phyloP scores from a whole-genome alignment of 2,329 filamentous ascomycete genomes.

The Rhinocladiella similis region DNA sequence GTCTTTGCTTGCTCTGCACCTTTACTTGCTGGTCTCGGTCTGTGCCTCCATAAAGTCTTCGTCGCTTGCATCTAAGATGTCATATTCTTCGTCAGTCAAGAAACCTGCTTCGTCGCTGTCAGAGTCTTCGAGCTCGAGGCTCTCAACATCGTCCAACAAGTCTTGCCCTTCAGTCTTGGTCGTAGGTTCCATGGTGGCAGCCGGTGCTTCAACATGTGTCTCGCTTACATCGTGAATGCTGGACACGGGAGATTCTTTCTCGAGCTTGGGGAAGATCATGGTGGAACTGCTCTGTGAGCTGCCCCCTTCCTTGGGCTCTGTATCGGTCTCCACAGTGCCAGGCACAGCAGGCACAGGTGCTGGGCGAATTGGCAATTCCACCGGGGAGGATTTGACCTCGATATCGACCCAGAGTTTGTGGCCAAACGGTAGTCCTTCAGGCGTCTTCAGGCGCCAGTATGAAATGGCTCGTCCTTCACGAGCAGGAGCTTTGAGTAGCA shows the following conservation, averaged over 20 bases:
- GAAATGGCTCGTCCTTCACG: slow-evolving; percentile 81
- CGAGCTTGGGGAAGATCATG: slow-evolving; percentile 96
- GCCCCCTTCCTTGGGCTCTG: slow-evolving; percentile 37
- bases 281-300: slow-evolving; percentile 46
- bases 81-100: slow-evolving; percentile 96
- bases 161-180: slow-evolving; percentile 52
- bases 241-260: slow-evolving; percentile 84
- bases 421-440: slow-evolving; percentile 79
- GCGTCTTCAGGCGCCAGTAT: slow-evolving; percentile 90
- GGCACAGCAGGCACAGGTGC: slow-evolving; percentile 13
- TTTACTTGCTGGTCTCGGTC: slow-evolving; percentile 24
- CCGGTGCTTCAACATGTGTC: slow-evolving; percentile 28
- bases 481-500: slow-evolving; percentile 76
- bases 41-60: slow-evolving; percentile 67
- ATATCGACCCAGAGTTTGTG: slow-evolving; percentile 96
- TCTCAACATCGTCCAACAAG: slow-evolving; percentile 60
- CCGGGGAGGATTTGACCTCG: slow-evolving; percentile 53
- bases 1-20: no score
- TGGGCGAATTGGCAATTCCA: slow-evolving; percentile 27
- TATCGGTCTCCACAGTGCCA: slow-evolving; percentile 29
- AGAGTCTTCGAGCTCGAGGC: slow-evolving; percentile 52
- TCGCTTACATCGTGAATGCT: slow-evolving; percentile 70
- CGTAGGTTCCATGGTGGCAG: slow-evolving; percentile 35
- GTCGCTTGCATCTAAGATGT: slow-evolving; percentile 92
- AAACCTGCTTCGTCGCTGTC: slow-evolving; percentile 66